Evolutionary conservation across 1,284 basidiomycete species (phyloP).

Genomic region (Leccinum pachyderme): DNA sequence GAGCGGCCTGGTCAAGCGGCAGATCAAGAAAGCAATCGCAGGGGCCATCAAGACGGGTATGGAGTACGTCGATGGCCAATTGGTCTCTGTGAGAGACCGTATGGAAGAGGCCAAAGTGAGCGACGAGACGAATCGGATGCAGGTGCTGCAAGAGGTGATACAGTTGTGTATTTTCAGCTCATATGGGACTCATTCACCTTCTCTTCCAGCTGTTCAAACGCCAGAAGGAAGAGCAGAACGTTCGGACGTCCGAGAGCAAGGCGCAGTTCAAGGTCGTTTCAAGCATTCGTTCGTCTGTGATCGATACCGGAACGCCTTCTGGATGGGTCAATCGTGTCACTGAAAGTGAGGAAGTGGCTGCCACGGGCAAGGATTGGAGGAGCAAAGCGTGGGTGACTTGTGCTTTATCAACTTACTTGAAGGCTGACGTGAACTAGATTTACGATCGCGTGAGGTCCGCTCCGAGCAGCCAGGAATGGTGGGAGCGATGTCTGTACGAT

Average conservation of each 20-base stretch:
- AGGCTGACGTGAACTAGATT: constrained; percentile 17
- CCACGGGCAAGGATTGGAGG: constrained; percentile 59
- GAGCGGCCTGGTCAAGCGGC: constrained; percentile 83
- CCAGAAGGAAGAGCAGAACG: constrained; percentile 51
- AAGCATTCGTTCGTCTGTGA: constrained; percentile 61
- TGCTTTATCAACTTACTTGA: not conserved
- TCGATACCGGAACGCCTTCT: constrained; percentile 63
- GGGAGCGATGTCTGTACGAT: not conserved
- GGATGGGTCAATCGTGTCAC: constrained; percentile 70
- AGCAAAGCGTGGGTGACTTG: constrained; percentile 53
- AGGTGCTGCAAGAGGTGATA: constrained; percentile 67
- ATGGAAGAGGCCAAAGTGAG: constrained; percentile 67
- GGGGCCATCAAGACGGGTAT: constrained; percentile 78
- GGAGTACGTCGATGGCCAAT: constrained; percentile 85
- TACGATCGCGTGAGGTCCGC: constrained; percentile 4
- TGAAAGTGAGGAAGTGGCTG: constrained; percentile 54
- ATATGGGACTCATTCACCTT: not conserved
- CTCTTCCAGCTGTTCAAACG: constrained; percentile 53
- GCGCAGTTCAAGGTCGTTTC: constrained; percentile 73
- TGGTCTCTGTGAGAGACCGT: constrained; percentile 75
- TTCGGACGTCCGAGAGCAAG: constrained; percentile 42
- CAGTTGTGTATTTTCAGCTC: not conserved
- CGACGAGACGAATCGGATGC: constrained; percentile 49
- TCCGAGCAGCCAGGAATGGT: not conserved
- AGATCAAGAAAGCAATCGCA: constrained; percentile 82